Evolutionary conservation across 441 rosid species (phyloP), one percentile per base, ranked within the genome.

Genomic region (Macaranga tanarius): DNA sequence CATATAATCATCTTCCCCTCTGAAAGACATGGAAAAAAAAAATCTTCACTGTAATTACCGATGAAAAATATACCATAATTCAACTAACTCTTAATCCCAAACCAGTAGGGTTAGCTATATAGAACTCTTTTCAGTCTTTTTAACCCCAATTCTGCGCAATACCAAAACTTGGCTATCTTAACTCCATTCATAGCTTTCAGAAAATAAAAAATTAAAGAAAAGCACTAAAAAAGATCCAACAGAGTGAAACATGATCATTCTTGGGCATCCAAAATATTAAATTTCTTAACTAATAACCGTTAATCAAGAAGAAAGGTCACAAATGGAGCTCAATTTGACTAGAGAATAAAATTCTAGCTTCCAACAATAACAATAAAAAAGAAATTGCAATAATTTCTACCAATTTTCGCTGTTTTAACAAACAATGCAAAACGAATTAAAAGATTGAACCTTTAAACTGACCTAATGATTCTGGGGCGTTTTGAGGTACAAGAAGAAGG

Each of bases 1-100:
- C 74, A 92, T 71, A 75, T 87, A 95, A 80, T 88, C 99, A 77
- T 95, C 99, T 48, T 87, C 92, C 4, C 98, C 98, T 85, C 96
- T 90, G 86, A 78, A 19, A 75, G 65, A 73, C 10, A 3, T 0
- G 5, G 8, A 65, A 42, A 26, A 17, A 5, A 0, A 25, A 45
- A 62, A 40, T 31, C 48, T 22, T 47, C 42, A 26, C 28, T 7
- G 19, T 34, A 55, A 67, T 52, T 61, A 45, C 4, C 38, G 22
- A 44, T 26, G 40, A 23, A 25, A 11, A n/a, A 26, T 7, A 56
- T 23, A 72, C 7, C 25, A 40, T 23, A 34, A 34, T 23, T 38
- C 12, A 34, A 15, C 17, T 13, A 48, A 25, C 12, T 62, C 28
- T 12, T 38, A 54, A 68, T 67, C 19, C 26, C 15, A 51, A 68